A percentile compares a stretch with the other conserved stretches of the same genome.
These are phyloP conservation scores for Nicotiana attenuata DNA, from an alignment of 257 asterid species.

Conservation along the genomic window DNA sequence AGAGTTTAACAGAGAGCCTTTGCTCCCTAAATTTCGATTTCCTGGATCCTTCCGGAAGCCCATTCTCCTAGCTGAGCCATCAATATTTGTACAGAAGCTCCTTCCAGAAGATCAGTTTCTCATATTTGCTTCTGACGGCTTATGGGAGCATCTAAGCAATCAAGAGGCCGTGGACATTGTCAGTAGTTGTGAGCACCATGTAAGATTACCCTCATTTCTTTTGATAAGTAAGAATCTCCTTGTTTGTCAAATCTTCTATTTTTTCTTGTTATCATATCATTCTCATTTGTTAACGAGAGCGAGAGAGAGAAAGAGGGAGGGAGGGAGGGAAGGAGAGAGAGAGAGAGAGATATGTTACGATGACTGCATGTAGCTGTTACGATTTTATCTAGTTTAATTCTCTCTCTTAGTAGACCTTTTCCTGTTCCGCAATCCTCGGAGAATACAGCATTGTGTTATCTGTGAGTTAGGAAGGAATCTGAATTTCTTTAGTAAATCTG, in stretches of 20 bases:
- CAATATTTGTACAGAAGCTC: slow-evolving; percentile 50
- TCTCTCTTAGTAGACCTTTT: neutral
- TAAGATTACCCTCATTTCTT: slow-evolving; percentile 24
- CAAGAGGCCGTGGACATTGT: slow-evolving; percentile 72
- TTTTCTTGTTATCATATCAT: neutral
- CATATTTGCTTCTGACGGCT: slow-evolving; percentile 77
- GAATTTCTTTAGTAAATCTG: neutral
- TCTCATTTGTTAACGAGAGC: neutral
- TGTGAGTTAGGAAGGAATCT: neutral
- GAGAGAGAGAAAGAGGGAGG: neutral
- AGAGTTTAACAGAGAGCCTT: slow-evolving; percentile 60
- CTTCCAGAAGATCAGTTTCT: slow-evolving; percentile 63
- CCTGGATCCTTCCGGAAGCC: slow-evolving; percentile 56
- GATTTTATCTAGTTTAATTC: neutral
- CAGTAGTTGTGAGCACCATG: slow-evolving; percentile 46
- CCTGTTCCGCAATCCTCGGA: neutral
- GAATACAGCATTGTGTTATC: neutral
- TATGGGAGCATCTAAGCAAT: slow-evolving; percentile 88
- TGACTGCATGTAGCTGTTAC: neutral
- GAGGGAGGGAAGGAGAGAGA: neutral
- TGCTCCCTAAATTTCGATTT: slow-evolving; percentile 64
- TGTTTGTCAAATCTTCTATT: neutral
- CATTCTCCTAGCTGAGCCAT: slow-evolving; percentile 69
- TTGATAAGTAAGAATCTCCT: neutral
- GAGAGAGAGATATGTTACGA: neutral